Evolutionary conservation across 208 protist species (phyloP), one percentile per base, ranked within the genome.

Genomic region (Trypanosoma grayi): DNA sequence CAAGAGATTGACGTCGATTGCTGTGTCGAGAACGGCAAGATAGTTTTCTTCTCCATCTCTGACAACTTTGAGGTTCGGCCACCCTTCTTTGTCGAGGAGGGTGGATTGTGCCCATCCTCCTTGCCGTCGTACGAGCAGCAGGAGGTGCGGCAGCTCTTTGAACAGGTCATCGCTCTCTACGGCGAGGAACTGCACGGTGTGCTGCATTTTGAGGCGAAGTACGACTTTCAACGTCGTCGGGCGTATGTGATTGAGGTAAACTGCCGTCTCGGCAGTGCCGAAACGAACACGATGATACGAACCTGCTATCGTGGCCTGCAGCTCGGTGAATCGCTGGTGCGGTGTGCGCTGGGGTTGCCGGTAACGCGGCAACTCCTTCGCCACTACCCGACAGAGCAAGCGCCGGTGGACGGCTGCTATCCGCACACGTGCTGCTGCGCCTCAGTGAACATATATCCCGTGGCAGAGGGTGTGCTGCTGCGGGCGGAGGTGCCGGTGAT

Each of bases 131-230:
- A 45, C 5, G 80, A 33, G 9, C 77, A 87, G 64, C 8, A 20
- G 0, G 73, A 66, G 0, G 33, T 94, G 20, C 65, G 58, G 8
- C 60, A 86, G n/a, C 60, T 91, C 5, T 71, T 94, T 3, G 64
- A 71, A 1, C 31, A 16, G 6, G 91, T 77, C 43, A 54, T 90
- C 2, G 46, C 47, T 11, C 47, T 65, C 14, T 59, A 73, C 27
- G 78, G 75, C 33, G 11, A 40, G 13, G 24, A 41, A 6, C 48
- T 91, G 14, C 60, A 90, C 64, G 83, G 84, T 3, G 80, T 92
- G 11, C 60, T 94, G 14, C 87, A 94, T 70, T 89, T 91, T 50
- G 87, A 94, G 55, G 83, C 83, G 16, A 94, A 92, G 71, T 94
- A 94, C 66, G 79, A 91, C 60, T 41, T 52, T 16, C 20, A 34